Evolutionary conservation across 192 early-diverging fungal species (phyloP).

Genomic region (Mortierella hygrophila): DNA sequence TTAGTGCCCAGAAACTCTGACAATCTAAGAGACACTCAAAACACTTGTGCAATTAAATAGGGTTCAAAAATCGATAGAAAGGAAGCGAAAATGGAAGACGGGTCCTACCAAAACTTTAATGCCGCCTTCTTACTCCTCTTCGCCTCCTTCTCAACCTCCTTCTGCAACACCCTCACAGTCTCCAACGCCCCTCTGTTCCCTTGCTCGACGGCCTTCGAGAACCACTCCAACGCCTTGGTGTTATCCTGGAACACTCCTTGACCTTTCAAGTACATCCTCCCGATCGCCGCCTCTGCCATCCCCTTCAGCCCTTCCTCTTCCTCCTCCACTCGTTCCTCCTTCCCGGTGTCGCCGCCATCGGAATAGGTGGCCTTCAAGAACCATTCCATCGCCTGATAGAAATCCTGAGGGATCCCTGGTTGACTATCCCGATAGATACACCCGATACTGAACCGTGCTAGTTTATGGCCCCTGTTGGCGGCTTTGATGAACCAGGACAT

Average conservation of each 20-base stretch:
- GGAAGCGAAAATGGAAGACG: background rate
- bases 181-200: background rate
- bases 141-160: background rate
- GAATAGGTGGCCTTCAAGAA: background rate
- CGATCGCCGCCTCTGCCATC: background rate
- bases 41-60: background rate
- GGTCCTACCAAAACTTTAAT: constrained; percentile 4
- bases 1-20: too few relatives aligned
- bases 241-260: background rate
- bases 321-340: background rate
- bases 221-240: background rate
- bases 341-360: background rate
- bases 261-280: background rate
- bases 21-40: too few relatives aligned
- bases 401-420: background rate
- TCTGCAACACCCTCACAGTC: background rate
- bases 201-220: background rate
- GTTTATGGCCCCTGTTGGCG: background rate
- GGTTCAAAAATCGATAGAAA: background rate
- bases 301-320: background rate
- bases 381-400: constrained; percentile 1
- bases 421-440: background rate
- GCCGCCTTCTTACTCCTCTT: background rate
- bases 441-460: background rate
- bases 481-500: background rate